Evolutionary conservation across 164 flowering plant species (phyloP), one percentile per base, ranked within the genome.

Genomic region (Warburgia ugandensis): DNA sequence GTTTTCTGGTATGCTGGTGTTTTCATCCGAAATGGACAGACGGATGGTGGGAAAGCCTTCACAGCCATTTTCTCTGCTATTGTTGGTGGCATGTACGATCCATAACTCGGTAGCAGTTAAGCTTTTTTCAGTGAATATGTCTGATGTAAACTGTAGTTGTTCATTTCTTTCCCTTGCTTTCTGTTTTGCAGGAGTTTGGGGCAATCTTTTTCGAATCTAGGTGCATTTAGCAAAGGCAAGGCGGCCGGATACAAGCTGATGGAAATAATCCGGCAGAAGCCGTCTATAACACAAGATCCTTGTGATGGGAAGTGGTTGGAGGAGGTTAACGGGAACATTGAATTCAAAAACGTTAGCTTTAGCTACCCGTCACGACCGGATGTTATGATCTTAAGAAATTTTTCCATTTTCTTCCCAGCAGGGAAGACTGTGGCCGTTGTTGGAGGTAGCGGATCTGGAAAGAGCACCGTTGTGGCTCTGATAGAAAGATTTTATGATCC

Each of bases 1-100:
- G 95, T 94, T 47, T 86, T 94, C 72, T 94, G 99, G 99, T 94
- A 84, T 59, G 97, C 96, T 12, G 96, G 99, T 12, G 96, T 89
- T 62, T 86, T 94, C 56, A 84, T 89, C 51, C 68, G 99, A 65
- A 86, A 78, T 48, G 94, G 97, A 10, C 86, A 79, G 72, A 82
- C 86, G 0, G 96, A 88, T 68, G 99, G 99, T 20, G 99, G 99
- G 22, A 84, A 86, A 63, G 95, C 99, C 7, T 89, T 94, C 73
- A 88, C 99, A 0, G 96, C 99, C 1, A 86, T 94, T 59, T 89
- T 94, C 72, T 89, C 97, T 9, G 99, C 96, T 56, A 86, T 94
- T 62, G 96, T 94, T 63, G 99, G 97, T 56, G 99, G 99, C 67
- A 84, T 94, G 99, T 94, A 81, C 84, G 83, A 14, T 13, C 37